These are phyloP conservation scores for Leccinum longicurvipes DNA, from an alignment of 768 basidiomycete genomes.

Conservation along the genomic window DNA sequence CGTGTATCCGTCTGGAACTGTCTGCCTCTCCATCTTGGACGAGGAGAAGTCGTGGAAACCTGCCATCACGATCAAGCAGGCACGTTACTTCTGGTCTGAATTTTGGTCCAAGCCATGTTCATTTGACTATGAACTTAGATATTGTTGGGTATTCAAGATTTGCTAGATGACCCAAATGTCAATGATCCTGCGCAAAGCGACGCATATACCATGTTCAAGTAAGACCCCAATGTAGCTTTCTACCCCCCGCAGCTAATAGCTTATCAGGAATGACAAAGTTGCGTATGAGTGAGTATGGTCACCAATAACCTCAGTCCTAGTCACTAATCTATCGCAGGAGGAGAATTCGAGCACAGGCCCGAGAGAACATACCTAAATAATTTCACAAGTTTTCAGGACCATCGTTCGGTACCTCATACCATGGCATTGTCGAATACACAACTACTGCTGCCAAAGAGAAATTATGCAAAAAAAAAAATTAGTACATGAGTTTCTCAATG, in stretches of 20 bases:
- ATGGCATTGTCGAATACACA: slow-evolving; percentile 11
- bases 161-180: slow-evolving; percentile 93
- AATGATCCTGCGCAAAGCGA: slow-evolving; percentile 98
- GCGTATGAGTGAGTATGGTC: slow-evolving; percentile 78
- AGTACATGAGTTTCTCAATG: slow-evolving; percentile 67
- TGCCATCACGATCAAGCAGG: slow-evolving; percentile 98
- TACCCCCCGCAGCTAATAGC: slow-evolving; percentile 7
- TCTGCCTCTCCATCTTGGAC: slow-evolving; percentile 95
- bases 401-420: background rate
- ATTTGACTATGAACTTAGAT: slow-evolving; percentile 52
- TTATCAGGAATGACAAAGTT: slow-evolving; percentile 78
- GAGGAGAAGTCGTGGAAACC: slow-evolving; percentile 99
- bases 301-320: background rate
- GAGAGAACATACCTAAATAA: slow-evolving; percentile 86
- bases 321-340: slow-evolving; percentile 45
- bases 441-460: slow-evolving; percentile 3
- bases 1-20: slow-evolving; percentile 98
- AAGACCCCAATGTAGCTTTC: slow-evolving; percentile 30
- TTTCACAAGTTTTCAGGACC: background rate
- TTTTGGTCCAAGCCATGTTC: background rate
- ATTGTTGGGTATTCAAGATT: slow-evolving; percentile 91
- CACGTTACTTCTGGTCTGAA: slow-evolving; percentile 27
- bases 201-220: slow-evolving; percentile 99
- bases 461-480: slow-evolving; percentile 5
- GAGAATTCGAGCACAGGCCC: slow-evolving; percentile 79